A percentile compares a stretch with the other conserved stretches of the same genome.
phyloP scores from a whole-genome alignment of 768 basidiomycete species.

The Tephrocybe rancida region DNA sequence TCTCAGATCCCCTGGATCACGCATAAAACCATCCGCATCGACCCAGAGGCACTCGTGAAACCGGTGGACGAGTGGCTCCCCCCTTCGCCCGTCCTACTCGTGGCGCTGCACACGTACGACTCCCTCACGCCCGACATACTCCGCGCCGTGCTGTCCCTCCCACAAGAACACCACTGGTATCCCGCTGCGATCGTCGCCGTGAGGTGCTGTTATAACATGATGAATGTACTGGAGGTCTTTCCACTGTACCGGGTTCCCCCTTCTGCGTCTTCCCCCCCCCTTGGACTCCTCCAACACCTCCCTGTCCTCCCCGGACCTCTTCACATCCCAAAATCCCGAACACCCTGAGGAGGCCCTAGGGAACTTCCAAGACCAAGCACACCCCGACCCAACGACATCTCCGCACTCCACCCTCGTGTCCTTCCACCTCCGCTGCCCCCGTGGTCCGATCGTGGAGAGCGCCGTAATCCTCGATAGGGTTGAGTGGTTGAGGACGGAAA shows the following conservation, averaged over 20 bases:
- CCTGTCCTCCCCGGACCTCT: constrained; percentile 60
- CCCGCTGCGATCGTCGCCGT: constrained; percentile 60
- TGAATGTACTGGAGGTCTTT: constrained; percentile 53
- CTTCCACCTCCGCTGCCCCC: no score
- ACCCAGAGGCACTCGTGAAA: constrained; percentile 43
- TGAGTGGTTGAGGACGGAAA: no score
- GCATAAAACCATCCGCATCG: constrained; percentile 60
- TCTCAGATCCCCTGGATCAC: constrained; percentile 39
- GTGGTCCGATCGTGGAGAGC: no score
- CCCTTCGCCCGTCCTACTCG: constrained; percentile 52
- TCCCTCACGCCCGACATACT: constrained; percentile 70
- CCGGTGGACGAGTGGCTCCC: constrained; percentile 58
- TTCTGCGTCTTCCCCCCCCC: constrained; percentile 33
- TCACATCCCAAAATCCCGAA: constrained; percentile 71
- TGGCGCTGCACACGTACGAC: constrained; percentile 78
- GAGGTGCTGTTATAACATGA: constrained; percentile 81
- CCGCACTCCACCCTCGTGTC: no score
- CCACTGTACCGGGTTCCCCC: no score
- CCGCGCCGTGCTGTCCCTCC: constrained; percentile 44
- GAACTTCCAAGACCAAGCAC: background rate
- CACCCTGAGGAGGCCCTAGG: constrained; percentile 7
- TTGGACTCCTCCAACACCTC: constrained; percentile 37
- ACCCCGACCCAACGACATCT: no score
- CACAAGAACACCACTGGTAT: constrained; percentile 38
- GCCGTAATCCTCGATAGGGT: no score